Evolutionary conservation across 192 early-diverging fungal species (phyloP), one percentile per base, ranked within the genome.

Genomic region (Coemansia furcata): DNA sequence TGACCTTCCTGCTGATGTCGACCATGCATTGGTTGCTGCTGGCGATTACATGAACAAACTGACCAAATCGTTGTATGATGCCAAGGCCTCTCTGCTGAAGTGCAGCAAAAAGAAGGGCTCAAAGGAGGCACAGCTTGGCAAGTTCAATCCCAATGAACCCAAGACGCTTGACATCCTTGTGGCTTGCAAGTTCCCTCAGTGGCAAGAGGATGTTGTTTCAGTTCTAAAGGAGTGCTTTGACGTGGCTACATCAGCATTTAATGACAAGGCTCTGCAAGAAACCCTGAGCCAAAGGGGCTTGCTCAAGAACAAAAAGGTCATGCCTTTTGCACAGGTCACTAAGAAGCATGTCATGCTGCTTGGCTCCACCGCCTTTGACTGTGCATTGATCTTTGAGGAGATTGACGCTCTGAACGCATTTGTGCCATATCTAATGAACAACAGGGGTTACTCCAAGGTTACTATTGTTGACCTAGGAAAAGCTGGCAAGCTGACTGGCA

Each of bases 271-370:
- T 72, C 78, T 92, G 50, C 84, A 91, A 50, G 88, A 80, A 7
- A 65, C 85, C 21, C 83, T 98, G 69, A 84, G 76, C 58, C 68
- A 78, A 33, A 82, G 74, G 61, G 95, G 92, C 39, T 67, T 98
- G 75, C 84, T 92, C 72, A 97, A 95, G 85, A 92, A 98, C 84
- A 98, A 97, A 84, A 90, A 90, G 77, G 90, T 87, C n/a, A 98
- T 98, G 95, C 93, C 95, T 17, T 99, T 99, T 84, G 86, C 95
- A 54, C 88, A 95, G 57, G 87, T 91, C 46, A 87, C 95, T 74
- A 93, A 95, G 89, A 95, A 94, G 78, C 85, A 82, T 43, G 89
- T 96, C 14, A 86, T 85, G 37, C 66, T 71, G 6, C 63, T 76
- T 3, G 95, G 96, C 6, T 60, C 84, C 6, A 38, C 65, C 19